Evolutionary conservation across 768 basidiomycete genomes (phyloP).

Genomic region (Cyclocybe cylindracea): DNA sequence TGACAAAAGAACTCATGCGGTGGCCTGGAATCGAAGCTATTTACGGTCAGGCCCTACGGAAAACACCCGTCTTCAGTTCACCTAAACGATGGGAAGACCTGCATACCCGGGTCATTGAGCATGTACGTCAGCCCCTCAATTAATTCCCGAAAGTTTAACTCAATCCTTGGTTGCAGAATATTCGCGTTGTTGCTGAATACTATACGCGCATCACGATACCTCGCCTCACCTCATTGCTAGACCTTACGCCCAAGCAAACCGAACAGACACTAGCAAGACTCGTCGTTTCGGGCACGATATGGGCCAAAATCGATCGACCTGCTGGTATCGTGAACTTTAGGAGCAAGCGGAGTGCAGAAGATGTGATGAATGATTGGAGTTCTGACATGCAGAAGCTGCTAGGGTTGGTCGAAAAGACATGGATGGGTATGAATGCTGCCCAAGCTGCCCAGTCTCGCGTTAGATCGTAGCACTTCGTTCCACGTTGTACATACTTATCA

Average conservation of each 20-base stretch:
- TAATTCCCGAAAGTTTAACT: slow-evolving; percentile 1
- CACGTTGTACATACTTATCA: slow-evolving; percentile 18
- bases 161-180: slow-evolving; percentile 60
- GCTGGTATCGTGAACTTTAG: slow-evolving; percentile 88
- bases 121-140: slow-evolving; percentile 55
- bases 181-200: slow-evolving; percentile 92
- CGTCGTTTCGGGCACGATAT: slow-evolving; percentile 89
- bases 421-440: slow-evolving; percentile 94
- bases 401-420: slow-evolving; percentile 94
- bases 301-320: slow-evolving; percentile 93
- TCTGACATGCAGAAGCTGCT: slow-evolving; percentile 93
- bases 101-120: slow-evolving; percentile 94
- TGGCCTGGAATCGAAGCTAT: slow-evolving; percentile 93
- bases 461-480: slow-evolving; percentile 31
- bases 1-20: slow-evolving; percentile 90
- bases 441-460: slow-evolving; percentile 77
- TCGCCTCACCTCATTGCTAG: slow-evolving; percentile 84
- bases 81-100: slow-evolving; percentile 92
- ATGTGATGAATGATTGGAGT: slow-evolving; percentile 98
- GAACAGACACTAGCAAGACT: slow-evolving; percentile 88
- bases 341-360: slow-evolving; percentile 79
- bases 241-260: slow-evolving; percentile 78
- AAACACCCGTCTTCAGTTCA: slow-evolving; percentile 77
- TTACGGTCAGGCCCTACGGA: slow-evolving; percentile 82
- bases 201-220: slow-evolving; percentile 89